Evolutionary conservation across 116 monocot genomes (phyloP).

Genomic region (Dioscorea cayenensis): DNA sequence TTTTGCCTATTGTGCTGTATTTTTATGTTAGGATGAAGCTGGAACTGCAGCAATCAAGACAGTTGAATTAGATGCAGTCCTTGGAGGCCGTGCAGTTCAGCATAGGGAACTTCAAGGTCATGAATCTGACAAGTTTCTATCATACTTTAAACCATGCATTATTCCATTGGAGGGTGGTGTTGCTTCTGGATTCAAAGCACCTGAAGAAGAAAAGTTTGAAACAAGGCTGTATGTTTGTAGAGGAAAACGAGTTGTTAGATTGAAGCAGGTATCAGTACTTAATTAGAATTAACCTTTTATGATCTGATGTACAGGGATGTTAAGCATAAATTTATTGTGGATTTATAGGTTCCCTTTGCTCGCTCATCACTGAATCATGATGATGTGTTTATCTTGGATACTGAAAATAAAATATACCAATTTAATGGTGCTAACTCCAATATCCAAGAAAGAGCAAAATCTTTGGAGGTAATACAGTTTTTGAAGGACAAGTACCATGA

Average conservation of each 20-base stretch:
- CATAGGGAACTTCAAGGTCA: slow-evolving; percentile 93
- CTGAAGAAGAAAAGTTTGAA: slow-evolving; percentile 82
- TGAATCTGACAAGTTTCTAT: slow-evolving; percentile 96
- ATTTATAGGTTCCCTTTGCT: slow-evolving; percentile 83
- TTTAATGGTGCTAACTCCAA: slow-evolving; percentile 97
- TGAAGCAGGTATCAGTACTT: slow-evolving; percentile 65
- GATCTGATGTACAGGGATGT: neutral
- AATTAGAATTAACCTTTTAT: neutral
- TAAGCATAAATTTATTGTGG: neutral
- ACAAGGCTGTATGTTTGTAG: slow-evolving; percentile 83
- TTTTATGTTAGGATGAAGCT: slow-evolving; percentile 81
- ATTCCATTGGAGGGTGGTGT: slow-evolving; percentile 95
- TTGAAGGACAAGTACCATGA: slow-evolving; percentile 86
- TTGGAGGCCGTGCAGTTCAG: slow-evolving; percentile 97
- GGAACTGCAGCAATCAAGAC: slow-evolving; percentile 97
- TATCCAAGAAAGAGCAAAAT: slow-evolving; percentile 97
- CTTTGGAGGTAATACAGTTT: slow-evolving; percentile 90
- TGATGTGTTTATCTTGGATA: slow-evolving; percentile 96
- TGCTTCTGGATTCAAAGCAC: slow-evolving; percentile 84
- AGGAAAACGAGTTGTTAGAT: slow-evolving; percentile 85
- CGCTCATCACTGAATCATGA: slow-evolving; percentile 94
- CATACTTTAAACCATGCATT: slow-evolving; percentile 96
- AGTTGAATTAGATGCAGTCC: slow-evolving; percentile 85
- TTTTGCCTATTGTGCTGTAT: neutral
- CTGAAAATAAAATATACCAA: slow-evolving; percentile 90